Conservation (phyloP, 257 asterid species). For the Salvia hispanica region DNA sequence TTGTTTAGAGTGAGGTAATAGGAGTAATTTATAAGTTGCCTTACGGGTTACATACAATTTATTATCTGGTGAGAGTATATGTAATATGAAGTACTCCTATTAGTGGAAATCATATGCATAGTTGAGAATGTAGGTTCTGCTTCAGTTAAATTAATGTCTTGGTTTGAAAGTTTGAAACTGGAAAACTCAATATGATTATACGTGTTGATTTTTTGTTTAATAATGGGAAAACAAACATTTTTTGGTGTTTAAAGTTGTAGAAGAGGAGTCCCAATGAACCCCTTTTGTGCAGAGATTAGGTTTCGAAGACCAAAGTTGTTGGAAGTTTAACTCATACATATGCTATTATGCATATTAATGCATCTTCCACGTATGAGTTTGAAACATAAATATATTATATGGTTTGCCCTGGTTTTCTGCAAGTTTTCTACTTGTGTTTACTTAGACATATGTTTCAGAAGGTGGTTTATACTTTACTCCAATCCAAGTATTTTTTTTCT, state of each 20-base stretch:
- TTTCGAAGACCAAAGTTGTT: no score
- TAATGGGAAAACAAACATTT: no score
- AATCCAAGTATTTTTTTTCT: not conserved
- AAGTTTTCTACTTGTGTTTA: not conserved
- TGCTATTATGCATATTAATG: not conserved
- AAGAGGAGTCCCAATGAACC: no score
- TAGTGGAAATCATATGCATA: no score
- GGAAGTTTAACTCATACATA: no score
- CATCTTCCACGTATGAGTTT: not conserved
- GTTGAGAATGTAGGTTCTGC: no score
- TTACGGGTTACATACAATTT: not conserved
- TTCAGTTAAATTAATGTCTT: not conserved
- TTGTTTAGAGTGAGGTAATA: not conserved
- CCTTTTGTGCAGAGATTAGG: no score
- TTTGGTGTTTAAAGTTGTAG: no score
- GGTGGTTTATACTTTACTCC: not conserved
- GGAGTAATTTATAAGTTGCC: not conserved
- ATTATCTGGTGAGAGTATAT: not conserved
- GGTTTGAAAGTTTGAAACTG: not conserved
- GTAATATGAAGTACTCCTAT: no score
- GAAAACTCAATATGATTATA: not conserved
- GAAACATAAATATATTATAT: not conserved
- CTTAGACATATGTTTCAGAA: constrained; percentile 9
- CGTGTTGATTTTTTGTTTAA: no score
- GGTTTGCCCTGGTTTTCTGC: not conserved